Evolutionary conservation across 1,284 basidiomycete species (phyloP).

Genomic region (Boletellus deceptivus): DNA sequence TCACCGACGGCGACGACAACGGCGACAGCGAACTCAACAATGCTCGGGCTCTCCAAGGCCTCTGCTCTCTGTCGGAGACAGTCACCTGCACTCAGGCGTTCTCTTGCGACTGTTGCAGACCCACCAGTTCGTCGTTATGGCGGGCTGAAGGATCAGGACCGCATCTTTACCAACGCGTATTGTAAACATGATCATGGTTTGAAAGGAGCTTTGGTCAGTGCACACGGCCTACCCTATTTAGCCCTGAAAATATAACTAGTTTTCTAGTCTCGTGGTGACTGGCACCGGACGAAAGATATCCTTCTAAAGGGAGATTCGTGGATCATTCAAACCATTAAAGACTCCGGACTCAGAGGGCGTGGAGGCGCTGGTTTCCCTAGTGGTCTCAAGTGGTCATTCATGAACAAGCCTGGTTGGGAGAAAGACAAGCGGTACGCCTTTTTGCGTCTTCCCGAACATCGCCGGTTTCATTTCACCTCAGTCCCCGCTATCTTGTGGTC

Average conservation of each 20-base stretch:
- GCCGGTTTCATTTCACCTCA: conserved; percentile 27
- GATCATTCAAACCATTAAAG: conserved; percentile 96
- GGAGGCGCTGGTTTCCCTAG: conserved; percentile 98
- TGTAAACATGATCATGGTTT: conserved; percentile 84
- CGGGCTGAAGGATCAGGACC: conserved; percentile 90
- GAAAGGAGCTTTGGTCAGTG: conserved; percentile 79
- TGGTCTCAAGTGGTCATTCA: conserved; percentile 98
- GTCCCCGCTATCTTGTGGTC: conserved; percentile 94
- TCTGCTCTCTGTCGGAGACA: conserved; percentile 22
- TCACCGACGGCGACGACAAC: neutral
- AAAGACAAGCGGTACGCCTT: conserved; percentile 76
- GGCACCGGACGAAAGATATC: conserved; percentile 98
- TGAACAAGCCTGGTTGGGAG: conserved; percentile 99
- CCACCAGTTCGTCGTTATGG: conserved; percentile 85
- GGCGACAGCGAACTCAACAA: conserved; percentile 15
- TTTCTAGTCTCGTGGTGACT: conserved; percentile 84
- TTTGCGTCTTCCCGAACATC: neutral
- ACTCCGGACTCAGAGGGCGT: conserved; percentile 92
- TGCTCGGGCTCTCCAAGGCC: conserved; percentile 31
- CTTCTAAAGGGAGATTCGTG: conserved; percentile 93
- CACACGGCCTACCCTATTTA: neutral
- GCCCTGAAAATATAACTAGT: neutral
- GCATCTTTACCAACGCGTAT: conserved; percentile 89
- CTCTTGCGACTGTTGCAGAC: conserved; percentile 78
- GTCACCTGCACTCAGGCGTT: conserved; percentile 34